These are phyloP conservation scores for Penicillium alfredii DNA, from an alignment of 495 filamentous ascomycete genomes.

Conservation along the genomic window DNA sequence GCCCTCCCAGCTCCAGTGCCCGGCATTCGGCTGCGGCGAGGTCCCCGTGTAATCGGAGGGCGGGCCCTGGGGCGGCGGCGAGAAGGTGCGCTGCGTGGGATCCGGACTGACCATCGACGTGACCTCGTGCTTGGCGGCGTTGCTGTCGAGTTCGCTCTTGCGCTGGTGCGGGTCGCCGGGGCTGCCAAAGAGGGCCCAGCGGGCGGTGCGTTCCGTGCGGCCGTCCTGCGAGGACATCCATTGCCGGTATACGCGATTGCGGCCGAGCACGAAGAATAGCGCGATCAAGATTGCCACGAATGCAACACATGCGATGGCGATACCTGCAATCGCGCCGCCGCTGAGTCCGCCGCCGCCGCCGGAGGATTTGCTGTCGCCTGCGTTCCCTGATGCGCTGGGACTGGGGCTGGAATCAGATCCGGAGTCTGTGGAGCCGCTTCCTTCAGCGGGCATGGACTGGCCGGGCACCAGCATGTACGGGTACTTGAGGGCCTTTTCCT, in stretches of 20 bases:
- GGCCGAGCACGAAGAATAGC: constrained; percentile 37
- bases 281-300: constrained; percentile 29
- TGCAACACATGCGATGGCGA: constrained; percentile 27
- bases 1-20: constrained; percentile 26
- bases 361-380: neutral
- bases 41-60: neutral
- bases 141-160: constrained; percentile 16
- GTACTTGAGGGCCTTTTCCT: constrained; percentile 23
- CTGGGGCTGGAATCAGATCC: constrained; percentile 6
- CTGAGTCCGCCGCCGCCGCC: constrained; percentile 15
- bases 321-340: constrained; percentile 35
- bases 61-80: constrained; percentile 2
- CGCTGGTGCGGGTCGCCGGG: constrained; percentile 2
- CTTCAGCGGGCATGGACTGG: constrained; percentile 34
- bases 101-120: constrained; percentile 12
- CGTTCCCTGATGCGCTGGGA: constrained; percentile 4
- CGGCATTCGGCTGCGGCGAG: constrained; percentile 4
- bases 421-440: constrained; percentile 8
- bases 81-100: constrained; percentile 10
- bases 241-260: constrained; percentile 32
- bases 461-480: constrained; percentile 38
- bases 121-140: constrained; percentile 5
- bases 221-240: constrained; percentile 34
- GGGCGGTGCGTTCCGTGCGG: constrained; percentile 26
- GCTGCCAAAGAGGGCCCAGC: constrained; percentile 26